Evolutionary conservation across 257 asterid species (phyloP).

Genomic region (Nicotiana tomentosiformis): DNA sequence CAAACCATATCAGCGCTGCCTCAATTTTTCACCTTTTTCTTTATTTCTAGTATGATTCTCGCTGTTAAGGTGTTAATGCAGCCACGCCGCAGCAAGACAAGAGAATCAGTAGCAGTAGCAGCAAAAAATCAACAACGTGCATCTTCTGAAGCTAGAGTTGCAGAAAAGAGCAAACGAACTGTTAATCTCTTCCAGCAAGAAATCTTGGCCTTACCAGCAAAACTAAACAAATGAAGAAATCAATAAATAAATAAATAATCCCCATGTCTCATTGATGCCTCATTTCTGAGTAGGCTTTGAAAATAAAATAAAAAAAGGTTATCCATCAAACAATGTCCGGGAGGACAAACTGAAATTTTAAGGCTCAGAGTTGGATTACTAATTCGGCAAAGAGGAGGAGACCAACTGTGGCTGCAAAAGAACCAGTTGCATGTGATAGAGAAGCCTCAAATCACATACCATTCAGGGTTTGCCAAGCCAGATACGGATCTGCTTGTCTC

Average conservation of each 20-base stretch:
- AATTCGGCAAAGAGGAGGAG: no score
- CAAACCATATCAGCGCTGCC: not conserved
- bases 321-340: no score
- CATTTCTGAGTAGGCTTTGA: no score
- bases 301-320: no score
- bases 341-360: no score
- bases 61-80: not conserved
- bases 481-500: no score
- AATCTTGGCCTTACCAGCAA: not conserved
- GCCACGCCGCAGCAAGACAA: not conserved
- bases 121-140: not conserved
- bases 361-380: no score
- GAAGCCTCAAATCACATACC: no score
- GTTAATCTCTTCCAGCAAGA: not conserved
- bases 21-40: not conserved
- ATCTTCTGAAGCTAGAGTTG: not conserved
- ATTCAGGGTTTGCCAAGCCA: no score
- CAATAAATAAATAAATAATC: not conserved
- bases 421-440: no score
- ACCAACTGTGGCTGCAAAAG: no score
- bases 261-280: not conserved
- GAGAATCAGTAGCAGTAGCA: not conserved
- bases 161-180: not conserved
- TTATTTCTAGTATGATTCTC: not conserved
- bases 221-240: not conserved